Evolutionary conservation across 768 basidiomycete species (phyloP).

Genomic region (Trichaptum fuscoviolaceum): DNA sequence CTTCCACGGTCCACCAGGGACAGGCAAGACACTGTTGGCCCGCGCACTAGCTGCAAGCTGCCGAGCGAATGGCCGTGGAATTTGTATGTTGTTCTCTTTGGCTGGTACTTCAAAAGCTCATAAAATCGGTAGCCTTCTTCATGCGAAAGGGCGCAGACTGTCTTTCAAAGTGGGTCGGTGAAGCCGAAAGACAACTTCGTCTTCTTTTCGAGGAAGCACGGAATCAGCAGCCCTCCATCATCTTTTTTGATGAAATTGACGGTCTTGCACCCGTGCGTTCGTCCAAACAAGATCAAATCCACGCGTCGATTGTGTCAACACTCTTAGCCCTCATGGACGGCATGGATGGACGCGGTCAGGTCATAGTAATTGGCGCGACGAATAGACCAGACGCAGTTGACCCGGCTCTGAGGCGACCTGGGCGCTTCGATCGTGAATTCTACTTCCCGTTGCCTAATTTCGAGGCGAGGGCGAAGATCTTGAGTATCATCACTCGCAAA

Average conservation of each 20-base stretch:
- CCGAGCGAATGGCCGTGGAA: conserved; percentile 77
- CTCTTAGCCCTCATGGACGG: conserved; percentile 97
- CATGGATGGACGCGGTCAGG: conserved; percentile 97
- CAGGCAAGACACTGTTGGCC: conserved; percentile 92
- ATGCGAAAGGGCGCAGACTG: conserved; percentile 99
- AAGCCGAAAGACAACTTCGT: conserved; percentile 93
- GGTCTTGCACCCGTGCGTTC: conserved; percentile 96
- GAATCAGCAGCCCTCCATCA: conserved; percentile 90
- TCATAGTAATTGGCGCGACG: conserved; percentile 96
- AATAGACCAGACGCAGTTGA: conserved; percentile 98
- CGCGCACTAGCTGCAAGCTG: conserved; percentile 92
- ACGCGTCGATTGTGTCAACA: conserved; percentile 95
- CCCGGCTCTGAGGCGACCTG: conserved; percentile 88
- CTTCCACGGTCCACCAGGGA: conserved; percentile 99
- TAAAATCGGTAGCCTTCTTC: conserved; percentile 72
- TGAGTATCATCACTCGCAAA: conserved; percentile 82
- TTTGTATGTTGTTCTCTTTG: conserved; percentile 54
- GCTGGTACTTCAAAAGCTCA: conserved; percentile 6
- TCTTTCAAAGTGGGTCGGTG: conserved; percentile 98
- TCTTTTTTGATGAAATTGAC: conserved; percentile 99
- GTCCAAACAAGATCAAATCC: conserved; percentile 98
- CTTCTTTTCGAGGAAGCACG: conserved; percentile 95
- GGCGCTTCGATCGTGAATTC: conserved; percentile 96
- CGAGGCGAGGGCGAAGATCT: conserved; percentile 82
- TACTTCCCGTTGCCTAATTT: conserved; percentile 89